Evolutionary conservation across 1,284 basidiomycete genomes (phyloP).

Genomic region (Apiotrichum siamense): DNA sequence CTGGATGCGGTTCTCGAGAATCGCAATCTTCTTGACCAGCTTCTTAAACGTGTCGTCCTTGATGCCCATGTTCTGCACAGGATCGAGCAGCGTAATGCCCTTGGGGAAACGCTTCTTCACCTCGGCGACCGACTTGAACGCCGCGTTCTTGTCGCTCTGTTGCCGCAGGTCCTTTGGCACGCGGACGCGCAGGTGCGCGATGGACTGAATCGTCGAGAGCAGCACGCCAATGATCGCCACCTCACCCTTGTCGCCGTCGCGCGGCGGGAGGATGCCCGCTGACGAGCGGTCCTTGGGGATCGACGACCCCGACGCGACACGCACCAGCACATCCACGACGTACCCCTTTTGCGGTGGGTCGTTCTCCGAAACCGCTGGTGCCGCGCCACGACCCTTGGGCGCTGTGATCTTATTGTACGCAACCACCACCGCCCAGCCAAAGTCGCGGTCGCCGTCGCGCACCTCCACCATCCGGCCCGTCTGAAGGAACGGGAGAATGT

Average conservation of each 20-base stretch:
- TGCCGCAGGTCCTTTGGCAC: slow-evolving; percentile 84
- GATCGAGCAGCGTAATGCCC: slow-evolving; percentile 82
- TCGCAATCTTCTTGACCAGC: slow-evolving; percentile 83
- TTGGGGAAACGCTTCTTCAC: slow-evolving; percentile 84
- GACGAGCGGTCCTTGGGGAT: slow-evolving; percentile 64
- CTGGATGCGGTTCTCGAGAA: slow-evolving; percentile 75
- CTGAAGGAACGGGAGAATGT: slow-evolving; percentile 88
- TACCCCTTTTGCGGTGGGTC: slow-evolving; percentile 87
- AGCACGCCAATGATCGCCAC: slow-evolving; percentile 85
- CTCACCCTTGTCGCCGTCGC: slow-evolving; percentile 63
- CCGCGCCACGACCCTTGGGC: slow-evolving; percentile 45
- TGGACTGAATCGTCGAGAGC: slow-evolving; percentile 75
- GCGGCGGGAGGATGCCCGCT: slow-evolving; percentile 62
- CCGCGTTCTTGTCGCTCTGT: slow-evolving; percentile 67
- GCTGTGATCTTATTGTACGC: slow-evolving; percentile 70
- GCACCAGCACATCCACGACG: slow-evolving; percentile 86
- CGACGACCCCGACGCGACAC: slow-evolving; percentile 63
- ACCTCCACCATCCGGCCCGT: slow-evolving; percentile 85
- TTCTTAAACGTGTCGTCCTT: slow-evolving; percentile 87
- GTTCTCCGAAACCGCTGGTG: slow-evolving; percentile 38
- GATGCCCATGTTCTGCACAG: slow-evolving; percentile 92
- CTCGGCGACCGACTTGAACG: slow-evolving; percentile 84
- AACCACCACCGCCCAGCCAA: slow-evolving; percentile 92
- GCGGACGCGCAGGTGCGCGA: slow-evolving; percentile 81
- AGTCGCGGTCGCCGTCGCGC: slow-evolving; percentile 78